Conservation (phyloP, 2,329 filamentous ascomycete species). For the Hirsutella rhossiliensis region DNA sequence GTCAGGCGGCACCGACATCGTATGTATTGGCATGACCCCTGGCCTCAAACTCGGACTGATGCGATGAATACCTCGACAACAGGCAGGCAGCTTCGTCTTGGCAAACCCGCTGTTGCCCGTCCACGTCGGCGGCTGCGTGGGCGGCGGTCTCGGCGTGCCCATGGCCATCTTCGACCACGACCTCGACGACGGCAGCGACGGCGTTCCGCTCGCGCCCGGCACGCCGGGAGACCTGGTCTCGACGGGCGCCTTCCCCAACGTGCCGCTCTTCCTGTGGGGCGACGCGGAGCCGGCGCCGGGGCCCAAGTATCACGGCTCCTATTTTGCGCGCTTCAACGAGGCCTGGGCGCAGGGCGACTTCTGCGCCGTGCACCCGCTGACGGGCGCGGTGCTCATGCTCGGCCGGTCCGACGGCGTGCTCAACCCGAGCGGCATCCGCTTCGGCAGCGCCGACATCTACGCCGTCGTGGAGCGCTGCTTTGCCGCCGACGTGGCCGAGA, state of each 20-base stretch:
- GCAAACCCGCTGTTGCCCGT: constrained; percentile 61
- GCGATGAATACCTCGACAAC: not conserved
- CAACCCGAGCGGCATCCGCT: constrained; percentile 68
- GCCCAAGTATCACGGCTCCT: constrained; percentile 44
- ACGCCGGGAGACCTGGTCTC: constrained; percentile 66
- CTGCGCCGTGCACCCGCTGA: constrained; percentile 55
- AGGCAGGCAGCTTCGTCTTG: constrained; percentile 47
- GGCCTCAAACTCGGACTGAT: no score
- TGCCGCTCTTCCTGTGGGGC: constrained; percentile 56
- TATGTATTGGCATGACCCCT: constrained; percentile 18
- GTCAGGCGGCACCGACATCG: constrained; percentile 67
- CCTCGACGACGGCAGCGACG: constrained; percentile 30
- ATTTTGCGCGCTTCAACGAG: constrained; percentile 50
- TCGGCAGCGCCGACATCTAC: constrained; percentile 74
- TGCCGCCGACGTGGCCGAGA: constrained; percentile 49
- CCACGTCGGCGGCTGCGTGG: constrained; percentile 42
- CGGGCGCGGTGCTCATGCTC: constrained; percentile 52
- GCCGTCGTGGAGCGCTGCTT: constrained; percentile 58
- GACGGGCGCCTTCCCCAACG: constrained; percentile 60
- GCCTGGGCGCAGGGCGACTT: constrained; percentile 83
- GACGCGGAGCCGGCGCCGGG: constrained; percentile 35
- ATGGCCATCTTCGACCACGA: constrained; percentile 53
- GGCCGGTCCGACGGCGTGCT: constrained; percentile 68
- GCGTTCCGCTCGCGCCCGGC: constrained; percentile 38
- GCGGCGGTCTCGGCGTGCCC: constrained; percentile 34